Evolutionary conservation across 1,284 basidiomycete genomes (phyloP).

Genomic region (Pterula multifida): DNA sequence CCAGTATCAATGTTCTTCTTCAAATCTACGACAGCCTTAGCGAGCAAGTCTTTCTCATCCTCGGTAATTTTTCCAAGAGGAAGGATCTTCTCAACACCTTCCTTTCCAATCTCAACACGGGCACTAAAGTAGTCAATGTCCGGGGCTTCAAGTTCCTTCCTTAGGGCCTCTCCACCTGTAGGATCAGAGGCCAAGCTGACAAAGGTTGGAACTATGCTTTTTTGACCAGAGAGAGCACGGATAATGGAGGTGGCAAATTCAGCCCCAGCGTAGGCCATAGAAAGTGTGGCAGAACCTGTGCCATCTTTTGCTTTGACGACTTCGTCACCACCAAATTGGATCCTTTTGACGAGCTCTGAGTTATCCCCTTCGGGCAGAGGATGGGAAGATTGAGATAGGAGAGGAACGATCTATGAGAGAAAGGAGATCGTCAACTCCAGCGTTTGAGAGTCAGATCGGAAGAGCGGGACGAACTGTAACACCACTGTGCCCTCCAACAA

Average conservation of each 20-base stretch:
- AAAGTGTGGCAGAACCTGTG: constrained; percentile 76
- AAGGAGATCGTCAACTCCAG: background rate
- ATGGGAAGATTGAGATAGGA: constrained; percentile 85
- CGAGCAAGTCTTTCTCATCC: constrained; percentile 65
- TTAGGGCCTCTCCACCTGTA: constrained; percentile 50
- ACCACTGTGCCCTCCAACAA: constrained; percentile 94
- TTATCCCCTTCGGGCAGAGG: constrained; percentile 46
- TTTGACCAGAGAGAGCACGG: constrained; percentile 81
- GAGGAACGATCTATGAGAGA: constrained; percentile 70
- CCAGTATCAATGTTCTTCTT: constrained; percentile 50
- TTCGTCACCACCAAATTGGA: constrained; percentile 95
- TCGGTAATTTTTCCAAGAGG: constrained; percentile 64
- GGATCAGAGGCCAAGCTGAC: constrained; percentile 75
- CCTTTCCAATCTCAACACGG: constrained; percentile 70
- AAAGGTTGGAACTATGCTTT: constrained; percentile 75
- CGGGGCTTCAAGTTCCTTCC: constrained; percentile 43
- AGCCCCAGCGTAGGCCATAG: constrained; percentile 86
- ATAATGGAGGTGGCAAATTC: constrained; percentile 76
- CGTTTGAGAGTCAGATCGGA: background rate
- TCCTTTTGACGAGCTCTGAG: constrained; percentile 69
- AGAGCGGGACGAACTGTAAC: constrained; percentile 49
- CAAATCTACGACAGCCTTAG: constrained; percentile 75
- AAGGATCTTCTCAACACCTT: constrained; percentile 76
- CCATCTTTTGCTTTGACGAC: constrained; percentile 91
- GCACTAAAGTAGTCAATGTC: constrained; percentile 80